phyloP scores from a whole-genome alignment of 176 grass and related monocot species.

The Carex littledalei region DNA sequence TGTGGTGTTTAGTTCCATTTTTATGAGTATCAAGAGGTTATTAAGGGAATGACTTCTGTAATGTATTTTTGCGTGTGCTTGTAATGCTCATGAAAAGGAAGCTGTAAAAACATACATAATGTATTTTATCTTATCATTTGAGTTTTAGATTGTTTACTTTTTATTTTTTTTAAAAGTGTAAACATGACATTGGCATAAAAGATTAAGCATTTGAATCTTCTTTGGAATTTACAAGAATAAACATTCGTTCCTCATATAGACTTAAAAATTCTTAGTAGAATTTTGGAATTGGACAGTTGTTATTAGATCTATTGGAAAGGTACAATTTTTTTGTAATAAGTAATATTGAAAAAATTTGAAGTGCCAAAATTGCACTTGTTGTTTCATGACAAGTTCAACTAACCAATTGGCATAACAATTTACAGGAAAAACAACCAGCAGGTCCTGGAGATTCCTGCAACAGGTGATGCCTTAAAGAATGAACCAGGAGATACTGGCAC shows the following conservation, averaged over 20 bases:
- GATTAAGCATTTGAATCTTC: background rate
- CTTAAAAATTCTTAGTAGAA: background rate
- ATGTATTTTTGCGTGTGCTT: background rate
- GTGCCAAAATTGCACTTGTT: background rate
- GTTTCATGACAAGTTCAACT: background rate
- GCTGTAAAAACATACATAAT: background rate
- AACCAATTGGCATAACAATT: background rate
- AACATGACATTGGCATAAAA: background rate
- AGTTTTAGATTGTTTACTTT: background rate
- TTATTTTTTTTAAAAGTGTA: background rate
- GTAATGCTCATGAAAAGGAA: background rate
- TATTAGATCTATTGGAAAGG: background rate
- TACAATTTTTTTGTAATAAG: background rate
- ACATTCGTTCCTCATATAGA: background rate
- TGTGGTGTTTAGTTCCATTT: background rate
- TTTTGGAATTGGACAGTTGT: background rate
- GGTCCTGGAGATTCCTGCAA: background rate
- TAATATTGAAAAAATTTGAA: background rate
- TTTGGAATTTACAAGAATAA: background rate
- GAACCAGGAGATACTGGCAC: background rate
- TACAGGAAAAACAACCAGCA: constrained; percentile 20
- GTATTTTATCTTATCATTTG: background rate
- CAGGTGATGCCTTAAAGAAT: background rate
- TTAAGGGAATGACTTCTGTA: background rate
- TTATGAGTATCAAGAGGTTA: background rate